phyloP scores from a whole-genome alignment of 108 stramenopile genomes.

The Skeletonema grethae region DNA sequence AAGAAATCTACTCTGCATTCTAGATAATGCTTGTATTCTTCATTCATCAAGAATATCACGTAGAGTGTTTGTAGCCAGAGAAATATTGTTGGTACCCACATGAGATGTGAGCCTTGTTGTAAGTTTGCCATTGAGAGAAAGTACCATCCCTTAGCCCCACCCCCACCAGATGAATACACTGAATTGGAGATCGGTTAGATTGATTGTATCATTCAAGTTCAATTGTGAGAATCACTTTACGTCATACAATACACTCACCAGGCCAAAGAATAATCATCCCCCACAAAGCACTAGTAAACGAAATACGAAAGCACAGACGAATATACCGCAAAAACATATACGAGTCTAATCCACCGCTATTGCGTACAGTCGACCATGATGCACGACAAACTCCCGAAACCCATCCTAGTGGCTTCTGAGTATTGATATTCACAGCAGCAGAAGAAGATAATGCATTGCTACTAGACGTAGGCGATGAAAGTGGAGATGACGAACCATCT shows the following conservation, averaged over 20 bases:
- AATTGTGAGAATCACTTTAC: background rate
- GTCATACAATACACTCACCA: background rate
- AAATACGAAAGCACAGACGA: slow-evolving; percentile 60
- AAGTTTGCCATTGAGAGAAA: slow-evolving; percentile 63
- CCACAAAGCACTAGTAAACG: slow-evolving; percentile 55
- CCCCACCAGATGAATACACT: slow-evolving; percentile 51
- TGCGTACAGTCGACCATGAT: slow-evolving; percentile 71
- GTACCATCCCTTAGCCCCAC: slow-evolving; percentile 59
- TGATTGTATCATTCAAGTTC: background rate
- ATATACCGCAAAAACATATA: slow-evolving; percentile 75
- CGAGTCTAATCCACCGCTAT: slow-evolving; percentile 63
- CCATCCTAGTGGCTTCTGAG: slow-evolving; percentile 70
- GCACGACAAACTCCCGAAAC: slow-evolving; percentile 62
- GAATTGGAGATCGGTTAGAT: background rate
- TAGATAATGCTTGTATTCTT: slow-evolving; percentile 68
- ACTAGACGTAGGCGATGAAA: background rate
- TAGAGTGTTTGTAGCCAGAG: slow-evolving; percentile 59
- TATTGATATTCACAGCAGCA: slow-evolving; percentile 34
- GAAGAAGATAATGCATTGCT: background rate
- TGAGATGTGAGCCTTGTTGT: slow-evolving; percentile 20
- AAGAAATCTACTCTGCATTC: slow-evolving; percentile 65
- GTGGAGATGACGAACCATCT: slow-evolving; percentile 4
- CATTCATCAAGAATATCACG: slow-evolving; percentile 55
- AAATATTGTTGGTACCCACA: slow-evolving; percentile 63
- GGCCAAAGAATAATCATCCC: slow-evolving; percentile 62